Evolutionary conservation across 495 filamentous ascomycete species (phyloP).

Genomic region (Penicillium waksmanii): DNA sequence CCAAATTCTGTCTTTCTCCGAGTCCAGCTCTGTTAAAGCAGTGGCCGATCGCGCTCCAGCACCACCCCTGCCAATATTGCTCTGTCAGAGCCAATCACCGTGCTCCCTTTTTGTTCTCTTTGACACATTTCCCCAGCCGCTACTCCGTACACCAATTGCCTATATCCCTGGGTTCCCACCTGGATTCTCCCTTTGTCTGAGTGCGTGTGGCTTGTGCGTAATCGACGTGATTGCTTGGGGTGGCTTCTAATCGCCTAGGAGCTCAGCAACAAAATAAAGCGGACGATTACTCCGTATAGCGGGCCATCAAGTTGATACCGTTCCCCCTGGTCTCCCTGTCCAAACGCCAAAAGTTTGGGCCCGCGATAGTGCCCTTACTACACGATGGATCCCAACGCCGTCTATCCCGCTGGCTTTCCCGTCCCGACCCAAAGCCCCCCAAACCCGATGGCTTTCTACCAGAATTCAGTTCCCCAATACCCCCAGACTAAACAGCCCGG

Average conservation of each 20-base stretch:
- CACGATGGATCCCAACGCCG: conserved; percentile 51
- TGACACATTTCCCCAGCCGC: conserved; percentile 18
- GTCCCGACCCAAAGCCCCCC: conserved; percentile 43
- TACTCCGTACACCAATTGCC: conserved; percentile 1
- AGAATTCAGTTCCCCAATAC: conserved; percentile 43
- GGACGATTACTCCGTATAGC: conserved; percentile 17
- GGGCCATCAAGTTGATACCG: conserved; percentile 14
- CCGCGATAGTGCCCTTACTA: conserved; percentile 25
- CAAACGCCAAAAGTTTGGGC: conserved; percentile 14
- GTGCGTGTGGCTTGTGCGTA: conserved; percentile 28
- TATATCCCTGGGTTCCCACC: conserved; percentile 35
- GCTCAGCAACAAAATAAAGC: background rate
- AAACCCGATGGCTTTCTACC: conserved; percentile 47
- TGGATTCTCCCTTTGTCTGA: conserved; percentile 5
- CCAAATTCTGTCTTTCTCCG: conserved; percentile 37
- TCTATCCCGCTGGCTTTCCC: conserved; percentile 46
- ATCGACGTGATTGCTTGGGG: conserved; percentile 17
- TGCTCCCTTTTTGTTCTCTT: conserved; percentile 6
- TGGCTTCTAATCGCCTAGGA: conserved; percentile 5
- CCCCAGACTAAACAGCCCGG: conserved; percentile 41
- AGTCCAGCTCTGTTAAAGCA: conserved; percentile 22
- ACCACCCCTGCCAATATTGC: conserved; percentile 20
- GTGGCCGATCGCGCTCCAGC: conserved; percentile 27
- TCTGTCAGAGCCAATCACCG: conserved; percentile 30
- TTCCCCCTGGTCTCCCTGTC: conserved; percentile 5